Conservation (phyloP, 768 basidiomycete species). For the Suillus americanus region DNA sequence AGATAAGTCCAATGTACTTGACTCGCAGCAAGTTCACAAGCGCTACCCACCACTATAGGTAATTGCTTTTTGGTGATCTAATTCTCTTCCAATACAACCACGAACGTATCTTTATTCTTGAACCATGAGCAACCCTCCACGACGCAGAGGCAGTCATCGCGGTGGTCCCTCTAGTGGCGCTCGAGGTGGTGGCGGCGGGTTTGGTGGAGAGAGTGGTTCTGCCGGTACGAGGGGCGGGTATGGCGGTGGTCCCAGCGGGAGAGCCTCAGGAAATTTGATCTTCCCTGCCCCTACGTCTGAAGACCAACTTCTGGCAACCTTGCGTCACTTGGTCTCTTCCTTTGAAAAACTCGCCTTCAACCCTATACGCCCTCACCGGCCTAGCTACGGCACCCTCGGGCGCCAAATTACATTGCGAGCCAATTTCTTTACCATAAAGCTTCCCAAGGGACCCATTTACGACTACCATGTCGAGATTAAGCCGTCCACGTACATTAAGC, state of each 20-base stretch:
- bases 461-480: slow-evolving; percentile 45
- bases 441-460: slow-evolving; percentile 40
- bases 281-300: slow-evolving; percentile 33
- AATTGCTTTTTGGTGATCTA: too few relatives aligned
- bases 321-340: slow-evolving; percentile 26
- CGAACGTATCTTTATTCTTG: not conserved
- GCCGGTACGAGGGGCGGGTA: slow-evolving; percentile 21
- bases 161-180: slow-evolving; percentile 15
- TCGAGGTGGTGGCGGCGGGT: slow-evolving; percentile 17
- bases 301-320: slow-evolving; percentile 31
- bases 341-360: slow-evolving; percentile 31
- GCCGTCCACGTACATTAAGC: slow-evolving; percentile 35
- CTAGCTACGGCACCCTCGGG: slow-evolving; percentile 45
- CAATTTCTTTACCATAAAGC: slow-evolving; percentile 49
- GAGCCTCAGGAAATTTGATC: slow-evolving; percentile 24
- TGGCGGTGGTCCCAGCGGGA: slow-evolving; percentile 26
- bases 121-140: slow-evolving; percentile 1
- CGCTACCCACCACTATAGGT: not conserved
- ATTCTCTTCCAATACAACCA: not conserved
- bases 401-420: slow-evolving; percentile 41
- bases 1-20: too few relatives aligned
- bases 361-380: slow-evolving; percentile 43
- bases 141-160: slow-evolving; percentile 16
- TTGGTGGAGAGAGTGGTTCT: slow-evolving; percentile 15
- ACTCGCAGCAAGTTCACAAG: not conserved